A percentile compares a stretch with the other conserved stretches of the same genome.
phyloP scores from a whole-genome alignment of 2,329 filamentous ascomycete genomes.

The Phialocephala sp. region DNA sequence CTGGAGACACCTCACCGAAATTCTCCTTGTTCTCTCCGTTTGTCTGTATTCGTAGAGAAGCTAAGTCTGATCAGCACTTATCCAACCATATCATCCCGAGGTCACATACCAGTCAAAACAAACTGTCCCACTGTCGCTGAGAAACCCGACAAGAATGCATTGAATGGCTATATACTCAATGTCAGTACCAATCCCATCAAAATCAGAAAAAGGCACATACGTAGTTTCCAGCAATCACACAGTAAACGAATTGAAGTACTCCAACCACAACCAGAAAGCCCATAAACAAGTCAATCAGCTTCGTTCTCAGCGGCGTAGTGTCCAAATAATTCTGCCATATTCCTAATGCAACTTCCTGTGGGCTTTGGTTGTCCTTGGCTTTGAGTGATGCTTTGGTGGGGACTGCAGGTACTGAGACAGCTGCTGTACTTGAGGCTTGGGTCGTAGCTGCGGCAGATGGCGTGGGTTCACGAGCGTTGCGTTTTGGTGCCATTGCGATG shows the following conservation, averaged over 20 bases:
- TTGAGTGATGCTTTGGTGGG: slow-evolving; percentile 35
- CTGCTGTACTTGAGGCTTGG: slow-evolving; percentile 32
- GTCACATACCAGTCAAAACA: slow-evolving; percentile 79
- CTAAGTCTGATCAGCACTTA: slow-evolving; percentile 45
- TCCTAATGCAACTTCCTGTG: slow-evolving; percentile 64
- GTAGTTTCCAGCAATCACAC: slow-evolving; percentile 89
- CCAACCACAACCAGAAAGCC: slow-evolving; percentile 84
- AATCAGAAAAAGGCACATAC: slow-evolving; percentile 61
- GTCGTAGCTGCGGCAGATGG: slow-evolving; percentile 32
- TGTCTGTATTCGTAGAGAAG: slow-evolving; percentile 87
- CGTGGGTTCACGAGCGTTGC: slow-evolving; percentile 43
- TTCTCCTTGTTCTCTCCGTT: slow-evolving; percentile 80
- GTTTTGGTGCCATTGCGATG: slow-evolving; percentile 57
- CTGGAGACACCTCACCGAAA: slow-evolving; percentile 77
- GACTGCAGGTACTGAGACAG: slow-evolving; percentile 39
- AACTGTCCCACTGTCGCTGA: slow-evolving; percentile 95
- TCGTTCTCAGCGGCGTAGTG: slow-evolving; percentile 86
- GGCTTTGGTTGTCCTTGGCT: slow-evolving; percentile 35
- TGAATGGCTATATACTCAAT: slow-evolving; percentile 78
- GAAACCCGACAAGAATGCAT: slow-evolving; percentile 97
- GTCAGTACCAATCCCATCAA: slow-evolving; percentile 18
- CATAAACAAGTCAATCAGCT: slow-evolving; percentile 92
- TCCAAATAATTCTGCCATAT: slow-evolving; percentile 80
- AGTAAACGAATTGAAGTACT: slow-evolving; percentile 92
- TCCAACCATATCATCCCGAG: not conserved